These are phyloP conservation scores for Amyloporia xantha DNA, from an alignment of 768 basidiomycete genomes.

Conservation along the genomic window DNA sequence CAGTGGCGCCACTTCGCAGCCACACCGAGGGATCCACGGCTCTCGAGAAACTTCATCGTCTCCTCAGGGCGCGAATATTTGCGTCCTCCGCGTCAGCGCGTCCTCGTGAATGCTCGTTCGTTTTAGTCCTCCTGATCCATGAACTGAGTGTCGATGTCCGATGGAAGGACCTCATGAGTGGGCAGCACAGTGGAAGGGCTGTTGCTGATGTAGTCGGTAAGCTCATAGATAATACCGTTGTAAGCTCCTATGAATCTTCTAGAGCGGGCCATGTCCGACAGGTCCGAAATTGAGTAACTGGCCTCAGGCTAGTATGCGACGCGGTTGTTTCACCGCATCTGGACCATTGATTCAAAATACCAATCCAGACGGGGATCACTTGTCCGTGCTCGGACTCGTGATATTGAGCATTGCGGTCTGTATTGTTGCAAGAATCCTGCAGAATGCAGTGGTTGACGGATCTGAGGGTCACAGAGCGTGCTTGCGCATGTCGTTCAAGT, in stretches of 20 bases:
- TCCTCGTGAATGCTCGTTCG: too few relatives aligned
- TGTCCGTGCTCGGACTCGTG: slow-evolving; percentile 88
- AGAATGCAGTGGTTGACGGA: slow-evolving; percentile 72
- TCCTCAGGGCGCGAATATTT: too few relatives aligned
- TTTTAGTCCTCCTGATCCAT: too few relatives aligned
- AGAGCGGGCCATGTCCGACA: slow-evolving; percentile 59
- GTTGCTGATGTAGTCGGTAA: slow-evolving; percentile 71
- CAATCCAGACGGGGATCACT: slow-evolving; percentile 94
- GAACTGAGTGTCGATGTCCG: slow-evolving; percentile 46
- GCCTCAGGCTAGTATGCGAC: slow-evolving; percentile 89
- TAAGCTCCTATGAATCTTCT: slow-evolving; percentile 78
- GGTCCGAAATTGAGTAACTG: slow-evolving; percentile 72
- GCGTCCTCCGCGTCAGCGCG: too few relatives aligned
- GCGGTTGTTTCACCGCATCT: slow-evolving; percentile 85
- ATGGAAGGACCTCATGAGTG: slow-evolving; percentile 37
- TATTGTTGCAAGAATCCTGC: slow-evolving; percentile 69
- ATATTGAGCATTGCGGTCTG: slow-evolving; percentile 72
- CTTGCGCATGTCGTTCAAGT: too few relatives aligned
- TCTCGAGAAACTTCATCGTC: too few relatives aligned
- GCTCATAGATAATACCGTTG: slow-evolving; percentile 78
- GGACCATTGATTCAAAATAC: slow-evolving; percentile 94
- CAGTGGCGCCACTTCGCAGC: too few relatives aligned
- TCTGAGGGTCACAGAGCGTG: too few relatives aligned
- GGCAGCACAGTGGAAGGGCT: slow-evolving; percentile 46
- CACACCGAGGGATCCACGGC: too few relatives aligned